Base-by-base conservation (phyloP, 257 asterid species). In the Handroanthus guayacan region DNA sequence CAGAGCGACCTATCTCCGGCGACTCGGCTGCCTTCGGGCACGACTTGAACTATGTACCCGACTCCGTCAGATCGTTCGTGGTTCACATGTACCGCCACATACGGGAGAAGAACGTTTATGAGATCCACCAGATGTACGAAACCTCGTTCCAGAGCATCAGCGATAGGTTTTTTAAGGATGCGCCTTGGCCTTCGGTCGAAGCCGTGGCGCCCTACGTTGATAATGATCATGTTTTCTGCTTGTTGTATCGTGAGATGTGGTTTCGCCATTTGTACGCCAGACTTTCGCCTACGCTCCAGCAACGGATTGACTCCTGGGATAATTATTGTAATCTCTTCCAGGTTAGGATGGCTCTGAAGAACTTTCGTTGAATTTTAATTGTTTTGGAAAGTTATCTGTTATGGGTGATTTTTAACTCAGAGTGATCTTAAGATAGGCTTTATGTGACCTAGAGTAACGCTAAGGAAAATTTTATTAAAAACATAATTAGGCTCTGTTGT, bases 171-270 rank as follows among this genome's bases (percentile, higher is more conserved):
- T 95, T 95, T 79, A 95, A 95, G 85, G 97, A 95, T 50, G 71
- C 89, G 5, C 93, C 97, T 1, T 93, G 99, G 98, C 99, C 99
- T 4, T 89, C 97, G 20, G 99, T 88, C 6, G 99, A 95, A 11
- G 94, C 97, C 25, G 97, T 95, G 25, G 88, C 98, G 3, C 76
- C 89, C 10, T 89, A 81, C 80, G 97, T 92, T 31, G 99, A 95
- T 47, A 91, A 95, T 48, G 99, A 95, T 69, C 98, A 90, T 41
- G 99, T 95, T 0, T 95, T 95, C 70, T 88, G 99, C 84, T 87
- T 95, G 91, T 89, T 95, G 47, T 95, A 95, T 62, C 97, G 97
- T 0, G 99, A 95, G 85, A 95, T 95, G 97, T 95, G 98, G 97
- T 93, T 84, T 74, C 92, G 99, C 2, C 99, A 95, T 66, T 85